phyloP scores from a whole-genome alignment of 1,284 basidiomycete species.

The Gomphus bonarii region DNA sequence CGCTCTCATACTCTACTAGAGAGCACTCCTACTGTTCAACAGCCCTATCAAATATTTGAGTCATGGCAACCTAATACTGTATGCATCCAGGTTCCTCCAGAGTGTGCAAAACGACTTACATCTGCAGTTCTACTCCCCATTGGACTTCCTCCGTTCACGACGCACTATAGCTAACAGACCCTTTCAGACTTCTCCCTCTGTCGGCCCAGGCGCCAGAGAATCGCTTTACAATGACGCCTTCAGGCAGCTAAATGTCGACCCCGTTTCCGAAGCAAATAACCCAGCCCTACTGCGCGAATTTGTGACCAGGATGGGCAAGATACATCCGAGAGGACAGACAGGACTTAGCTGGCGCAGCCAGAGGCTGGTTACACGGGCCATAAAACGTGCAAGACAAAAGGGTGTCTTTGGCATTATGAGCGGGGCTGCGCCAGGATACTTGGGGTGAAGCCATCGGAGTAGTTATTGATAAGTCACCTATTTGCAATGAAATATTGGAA shows the following conservation, averaged over 20 bases:
- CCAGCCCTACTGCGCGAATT: conserved; percentile 56
- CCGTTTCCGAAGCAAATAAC: conserved; percentile 61
- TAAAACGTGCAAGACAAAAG: conserved; percentile 89
- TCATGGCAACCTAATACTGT: conserved; percentile 3
- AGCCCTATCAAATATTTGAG: not conserved
- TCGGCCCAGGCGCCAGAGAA: conserved; percentile 42
- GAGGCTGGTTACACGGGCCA: conserved; percentile 75
- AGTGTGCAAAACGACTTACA: not conserved
- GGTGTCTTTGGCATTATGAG: conserved; percentile 72
- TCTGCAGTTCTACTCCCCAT: conserved; percentile 1
- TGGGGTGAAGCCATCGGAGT: not conserved
- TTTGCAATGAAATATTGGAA: not conserved
- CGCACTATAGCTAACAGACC: conserved; percentile 30
- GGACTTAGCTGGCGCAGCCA: conserved; percentile 77
- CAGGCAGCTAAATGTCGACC: conserved; percentile 56
- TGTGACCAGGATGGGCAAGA: conserved; percentile 80
- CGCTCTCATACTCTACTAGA: not conserved
- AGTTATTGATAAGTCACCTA: not conserved
- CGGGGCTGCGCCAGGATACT: conserved; percentile 15
- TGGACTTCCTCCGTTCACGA: conserved; percentile 35
- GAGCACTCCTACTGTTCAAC: not conserved
- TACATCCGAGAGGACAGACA: conserved; percentile 61
- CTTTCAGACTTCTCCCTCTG: conserved; percentile 20
- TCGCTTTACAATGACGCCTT: conserved; percentile 57
- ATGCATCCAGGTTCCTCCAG: not conserved